phyloP scores from a whole-genome alignment of 2,329 filamentous ascomycete species.

The Phaeosphaeria sp. region DNA sequence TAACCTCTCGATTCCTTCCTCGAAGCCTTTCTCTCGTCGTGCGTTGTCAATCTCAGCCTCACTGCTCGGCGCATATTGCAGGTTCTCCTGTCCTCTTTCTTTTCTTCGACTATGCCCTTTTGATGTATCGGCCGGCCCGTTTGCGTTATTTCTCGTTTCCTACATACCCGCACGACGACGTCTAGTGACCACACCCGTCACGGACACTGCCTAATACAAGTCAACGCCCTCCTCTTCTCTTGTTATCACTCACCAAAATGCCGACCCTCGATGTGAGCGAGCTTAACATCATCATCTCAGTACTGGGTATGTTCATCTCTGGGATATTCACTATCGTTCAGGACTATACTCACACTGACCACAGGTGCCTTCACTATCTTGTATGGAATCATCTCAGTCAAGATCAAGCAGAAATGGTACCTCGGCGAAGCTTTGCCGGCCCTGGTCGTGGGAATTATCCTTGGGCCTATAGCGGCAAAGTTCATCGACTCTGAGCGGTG shows the following conservation, averaged over 20 bases:
- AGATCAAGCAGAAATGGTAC: constrained; percentile 62
- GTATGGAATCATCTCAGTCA: constrained; percentile 60
- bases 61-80: background rate
- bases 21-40: background rate
- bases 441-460: constrained; percentile 59
- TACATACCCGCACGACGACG: background rate
- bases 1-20: background rate
- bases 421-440: constrained; percentile 60
- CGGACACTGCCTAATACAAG: no score
- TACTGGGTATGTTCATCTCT: constrained; percentile 49
- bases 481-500: constrained; percentile 57
- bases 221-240: background rate
- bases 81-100: background rate
- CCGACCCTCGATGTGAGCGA: constrained; percentile 59
- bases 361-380: constrained; percentile 56
- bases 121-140: constrained; percentile 11
- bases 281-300: constrained; percentile 59
- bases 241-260: constrained; percentile 37
- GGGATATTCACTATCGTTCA: no score
- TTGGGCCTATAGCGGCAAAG: constrained; percentile 63
- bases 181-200: no score
- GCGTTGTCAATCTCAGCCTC: background rate
- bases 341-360: background rate
- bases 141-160: constrained; percentile 2
- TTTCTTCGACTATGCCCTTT: background rate